phyloP scores from a whole-genome alignment of 495 filamentous ascomycete species.

The Xylaria scruposa region DNA sequence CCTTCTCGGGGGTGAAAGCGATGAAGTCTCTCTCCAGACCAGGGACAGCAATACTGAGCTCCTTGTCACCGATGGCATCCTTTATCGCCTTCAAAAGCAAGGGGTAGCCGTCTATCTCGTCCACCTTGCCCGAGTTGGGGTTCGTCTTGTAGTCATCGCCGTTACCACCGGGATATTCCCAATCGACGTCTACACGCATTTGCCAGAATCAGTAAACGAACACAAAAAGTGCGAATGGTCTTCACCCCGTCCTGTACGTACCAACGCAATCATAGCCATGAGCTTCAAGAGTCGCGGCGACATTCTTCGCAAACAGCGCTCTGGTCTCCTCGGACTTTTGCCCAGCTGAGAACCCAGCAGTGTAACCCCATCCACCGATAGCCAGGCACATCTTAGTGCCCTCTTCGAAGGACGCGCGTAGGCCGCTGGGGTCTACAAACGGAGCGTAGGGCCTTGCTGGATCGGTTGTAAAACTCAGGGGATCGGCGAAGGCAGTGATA shows the following conservation, averaged over 20 bases:
- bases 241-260: slow-evolving; percentile 24
- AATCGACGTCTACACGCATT: slow-evolving; percentile 59
- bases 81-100: slow-evolving; percentile 63
- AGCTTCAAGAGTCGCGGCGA: slow-evolving; percentile 57
- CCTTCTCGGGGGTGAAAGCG: slow-evolving; percentile 63
- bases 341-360: slow-evolving; percentile 58
- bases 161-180: slow-evolving; percentile 75
- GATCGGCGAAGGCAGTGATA: slow-evolving; percentile 64
- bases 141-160: slow-evolving; percentile 62
- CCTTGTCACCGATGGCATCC: slow-evolving; percentile 62
- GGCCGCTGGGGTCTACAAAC: slow-evolving; percentile 55
- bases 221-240: neutral
- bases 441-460: slow-evolving; percentile 48
- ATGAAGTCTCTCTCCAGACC: slow-evolving; percentile 66
- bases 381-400: slow-evolving; percentile 66
- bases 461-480: slow-evolving; percentile 58
- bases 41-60: slow-evolving; percentile 68
- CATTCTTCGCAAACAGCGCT: slow-evolving; percentile 63
- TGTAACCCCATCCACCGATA: slow-evolving; percentile 68
- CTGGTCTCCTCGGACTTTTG: slow-evolving; percentile 59
- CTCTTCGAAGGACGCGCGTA: slow-evolving; percentile 59
- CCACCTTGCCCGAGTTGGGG: slow-evolving; percentile 62
- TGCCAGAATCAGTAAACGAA: slow-evolving; percentile 15
- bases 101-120: slow-evolving; percentile 66
- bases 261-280: slow-evolving; percentile 64